phyloP scores from a whole-genome alignment of 2,329 filamentous ascomycete genomes.

The Xylariaceae sp. region DNA sequence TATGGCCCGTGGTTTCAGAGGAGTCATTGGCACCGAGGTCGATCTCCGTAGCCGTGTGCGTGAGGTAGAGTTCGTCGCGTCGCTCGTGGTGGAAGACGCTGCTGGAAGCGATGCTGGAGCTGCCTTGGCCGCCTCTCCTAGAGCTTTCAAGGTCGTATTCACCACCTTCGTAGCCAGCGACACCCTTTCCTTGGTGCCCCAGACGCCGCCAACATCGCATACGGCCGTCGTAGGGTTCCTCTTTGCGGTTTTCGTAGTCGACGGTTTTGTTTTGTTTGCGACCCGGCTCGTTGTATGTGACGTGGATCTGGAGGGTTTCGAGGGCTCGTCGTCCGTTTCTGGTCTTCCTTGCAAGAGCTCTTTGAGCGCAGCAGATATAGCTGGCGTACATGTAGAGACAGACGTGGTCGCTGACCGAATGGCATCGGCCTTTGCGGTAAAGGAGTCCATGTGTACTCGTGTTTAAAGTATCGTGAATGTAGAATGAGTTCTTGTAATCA shows the following conservation, averaged over 20 bases:
- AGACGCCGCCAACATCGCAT: conserved; percentile 33
- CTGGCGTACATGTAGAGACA: conserved; percentile 47
- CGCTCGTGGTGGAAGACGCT: conserved; percentile 32
- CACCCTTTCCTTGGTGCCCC: conserved; percentile 56
- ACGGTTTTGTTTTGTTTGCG: conserved; percentile 19
- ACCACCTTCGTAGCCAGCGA: conserved; percentile 67
- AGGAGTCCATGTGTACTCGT: conserved; percentile 36
- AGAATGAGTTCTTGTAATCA: conserved; percentile 24
- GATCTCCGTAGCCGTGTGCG: conserved; percentile 47
- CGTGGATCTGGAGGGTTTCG: conserved; percentile 27
- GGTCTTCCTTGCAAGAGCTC: conserved; percentile 37
- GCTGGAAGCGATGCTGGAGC: conserved; percentile 28
- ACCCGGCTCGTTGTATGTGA: conserved; percentile 26
- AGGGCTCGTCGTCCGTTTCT: conserved; percentile 27
- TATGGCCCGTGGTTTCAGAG: conserved; percentile 55
- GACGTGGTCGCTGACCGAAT: conserved; percentile 51
- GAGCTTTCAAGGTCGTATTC: conserved; percentile 62
- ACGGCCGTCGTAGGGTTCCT: conserved; percentile 14
- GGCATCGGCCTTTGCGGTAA: conserved; percentile 40
- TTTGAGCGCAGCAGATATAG: conserved; percentile 43
- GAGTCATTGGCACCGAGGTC: conserved; percentile 53
- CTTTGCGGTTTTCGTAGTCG: conserved; percentile 9
- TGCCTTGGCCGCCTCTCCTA: conserved; percentile 61
- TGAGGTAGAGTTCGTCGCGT: conserved; percentile 32
- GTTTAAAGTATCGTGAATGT: conserved; percentile 16